phyloP scores from a whole-genome alignment of 345 rosid species.

The Camelina sativa region DNA sequence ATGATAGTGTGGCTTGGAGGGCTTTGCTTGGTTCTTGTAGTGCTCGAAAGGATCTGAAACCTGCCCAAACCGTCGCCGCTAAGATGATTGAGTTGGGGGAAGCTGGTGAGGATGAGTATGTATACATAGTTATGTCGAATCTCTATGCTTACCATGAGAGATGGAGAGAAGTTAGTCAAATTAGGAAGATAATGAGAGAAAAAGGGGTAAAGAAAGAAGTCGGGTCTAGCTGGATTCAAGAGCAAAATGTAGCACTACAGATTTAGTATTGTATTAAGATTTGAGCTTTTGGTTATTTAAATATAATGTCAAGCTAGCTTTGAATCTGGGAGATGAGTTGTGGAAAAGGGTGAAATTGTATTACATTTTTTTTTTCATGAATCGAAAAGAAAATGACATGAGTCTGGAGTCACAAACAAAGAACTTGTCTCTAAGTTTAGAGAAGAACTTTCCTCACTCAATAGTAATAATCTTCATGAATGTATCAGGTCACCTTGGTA shows the following conservation, averaged over 20 bases:
- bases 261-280: neutral
- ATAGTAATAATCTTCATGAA: constrained; percentile 40
- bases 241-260: constrained; percentile 31
- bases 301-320: constrained; percentile 8
- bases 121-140: constrained; percentile 70
- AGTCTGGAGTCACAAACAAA: constrained; percentile 26
- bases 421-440: constrained; percentile 9
- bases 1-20: constrained; percentile 61
- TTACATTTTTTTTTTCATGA: constrained; percentile 22
- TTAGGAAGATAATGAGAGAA: constrained; percentile 67
- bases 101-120: constrained; percentile 61
- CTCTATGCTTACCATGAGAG: constrained; percentile 56
- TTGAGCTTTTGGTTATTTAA: neutral
- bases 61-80: constrained; percentile 14
- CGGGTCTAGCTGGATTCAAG: constrained; percentile 74
- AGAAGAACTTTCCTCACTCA: constrained; percentile 38
- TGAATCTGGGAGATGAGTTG: constrained; percentile 9
- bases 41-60: constrained; percentile 53
- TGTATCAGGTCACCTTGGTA: constrained; percentile 76
- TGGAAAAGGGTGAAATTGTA: constrained; percentile 23
- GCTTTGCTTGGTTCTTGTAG: constrained; percentile 73
- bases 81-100: constrained; percentile 52
- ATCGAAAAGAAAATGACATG: constrained; percentile 29
- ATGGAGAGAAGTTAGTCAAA: constrained; percentile 60
- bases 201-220: constrained; percentile 64